phyloP scores from a whole-genome alignment of 176 grass and related monocot species.

The Bolboschoenus planiculmis region DNA sequence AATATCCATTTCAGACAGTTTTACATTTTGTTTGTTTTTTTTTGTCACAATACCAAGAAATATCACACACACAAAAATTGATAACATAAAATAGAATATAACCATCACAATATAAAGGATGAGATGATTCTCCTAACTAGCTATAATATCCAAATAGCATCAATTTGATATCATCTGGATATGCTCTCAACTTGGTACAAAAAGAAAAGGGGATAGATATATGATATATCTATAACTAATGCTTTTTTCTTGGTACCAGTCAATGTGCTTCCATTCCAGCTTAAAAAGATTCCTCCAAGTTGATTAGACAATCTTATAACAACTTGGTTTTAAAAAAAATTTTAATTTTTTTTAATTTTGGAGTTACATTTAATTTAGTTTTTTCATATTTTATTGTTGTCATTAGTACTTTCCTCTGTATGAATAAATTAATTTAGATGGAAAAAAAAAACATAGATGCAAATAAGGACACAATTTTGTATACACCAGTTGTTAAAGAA shows the following conservation, averaged over 20 bases:
- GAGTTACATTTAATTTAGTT: not conserved
- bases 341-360: not conserved
- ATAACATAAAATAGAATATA: not conserved
- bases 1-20: not conserved
- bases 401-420: not conserved
- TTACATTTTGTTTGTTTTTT: not conserved
- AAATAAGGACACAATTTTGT: not conserved
- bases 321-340: not conserved
- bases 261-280: slow-evolving; percentile 7
- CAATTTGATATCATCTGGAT: slow-evolving; percentile 16
- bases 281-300: slow-evolving; percentile 17
- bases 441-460: not conserved
- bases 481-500: not conserved
- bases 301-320: not conserved
- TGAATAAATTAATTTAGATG: not conserved
- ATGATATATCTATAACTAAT: slow-evolving; percentile 5
- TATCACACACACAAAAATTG: not conserved
- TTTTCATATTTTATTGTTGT: not conserved
- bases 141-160: slow-evolving; percentile 21
- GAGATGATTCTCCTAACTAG: not conserved
- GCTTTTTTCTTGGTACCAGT: slow-evolving; percentile 24
- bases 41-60: not conserved
- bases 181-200: slow-evolving; percentile 23
- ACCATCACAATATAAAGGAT: not conserved
- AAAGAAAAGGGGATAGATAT: not conserved